Evolutionary conservation across 495 filamentous ascomycete species (phyloP), one percentile per base, ranked within the genome.

Genomic region (Neurospora cerealis): DNA sequence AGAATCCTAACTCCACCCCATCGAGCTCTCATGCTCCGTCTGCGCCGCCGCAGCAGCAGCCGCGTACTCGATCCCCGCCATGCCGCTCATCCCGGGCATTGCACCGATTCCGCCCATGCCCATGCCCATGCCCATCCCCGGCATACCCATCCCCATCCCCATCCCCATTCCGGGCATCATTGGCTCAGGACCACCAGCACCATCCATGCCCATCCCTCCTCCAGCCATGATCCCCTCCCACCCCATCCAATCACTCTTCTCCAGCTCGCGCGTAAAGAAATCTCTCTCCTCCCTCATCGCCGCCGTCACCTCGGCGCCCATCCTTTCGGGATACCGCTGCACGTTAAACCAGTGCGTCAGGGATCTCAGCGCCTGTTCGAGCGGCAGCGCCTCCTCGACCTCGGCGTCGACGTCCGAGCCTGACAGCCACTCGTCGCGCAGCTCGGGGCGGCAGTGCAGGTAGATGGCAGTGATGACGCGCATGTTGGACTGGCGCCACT

Each of bases 401-500:
- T 96, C 94, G 1, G 90, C 91, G 76, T 99, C 96, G 5, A 98
- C 90, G 76, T 97, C 94, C 28, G 90, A 90, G 10, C 96, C 96
- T 0, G 92, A 91, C 0, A 99, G 85, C 96, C 96, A 99, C 79
- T 98, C 96, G 76, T 99, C 96, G 3, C 96, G 87, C 28, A 99
- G 87, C 80, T 98, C 94, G 0, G 95, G 95, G 3, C 93, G 87
- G 80, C 94, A 97, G 82, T 97, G 93, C 39, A 99, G 84, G 77
- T 97, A 99, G 3, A 98, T 92, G 24, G 94, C 95, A 0, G 96
- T 99, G 80, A 99, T 99, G 76, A 98, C 95, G 70, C 95, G 91
- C 96, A 99, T 99, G 80, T 99, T 98, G 72, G 90, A 89, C 85
- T 99, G 96, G 21, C 96, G 90, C 96, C 96, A 99, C 83, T 99